These are phyloP conservation scores for Amaranthus tricolor DNA, from an alignment of 179 eudicot genomes.

Conservation along the genomic window DNA sequence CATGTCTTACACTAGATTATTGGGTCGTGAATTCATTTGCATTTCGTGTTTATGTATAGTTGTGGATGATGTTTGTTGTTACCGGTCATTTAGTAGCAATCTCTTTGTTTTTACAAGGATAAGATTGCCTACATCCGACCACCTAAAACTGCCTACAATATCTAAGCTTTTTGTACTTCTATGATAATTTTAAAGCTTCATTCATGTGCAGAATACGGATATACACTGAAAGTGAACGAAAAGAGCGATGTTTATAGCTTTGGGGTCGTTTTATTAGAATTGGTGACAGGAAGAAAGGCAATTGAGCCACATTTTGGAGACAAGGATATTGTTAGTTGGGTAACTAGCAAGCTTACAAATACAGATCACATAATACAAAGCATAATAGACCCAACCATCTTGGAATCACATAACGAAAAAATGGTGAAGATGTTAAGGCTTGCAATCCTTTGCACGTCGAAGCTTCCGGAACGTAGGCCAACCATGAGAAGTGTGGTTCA, in stretches of 20 bases:
- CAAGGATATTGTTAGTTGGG: slow-evolving; percentile 73
- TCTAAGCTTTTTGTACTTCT: too few relatives aligned
- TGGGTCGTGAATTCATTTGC: too few relatives aligned
- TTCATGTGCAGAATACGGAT: slow-evolving; percentile 64
- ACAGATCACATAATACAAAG: slow-evolving; percentile 45
- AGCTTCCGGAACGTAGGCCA: slow-evolving; percentile 61
- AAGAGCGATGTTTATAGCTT: slow-evolving; percentile 91
- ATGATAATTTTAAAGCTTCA: not conserved
- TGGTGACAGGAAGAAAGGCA: slow-evolving; percentile 78
- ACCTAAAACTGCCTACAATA: too few relatives aligned
- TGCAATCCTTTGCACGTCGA: slow-evolving; percentile 64
- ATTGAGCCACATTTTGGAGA: slow-evolving; percentile 73
- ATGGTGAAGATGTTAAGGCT: slow-evolving; percentile 62
- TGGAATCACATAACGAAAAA: slow-evolving; percentile 44
- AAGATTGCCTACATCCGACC: too few relatives aligned
- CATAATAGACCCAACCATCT: slow-evolving; percentile 51
- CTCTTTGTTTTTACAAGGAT: too few relatives aligned
- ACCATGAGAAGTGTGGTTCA: slow-evolving; percentile 76
- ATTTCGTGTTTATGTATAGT: too few relatives aligned
- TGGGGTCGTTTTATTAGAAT: slow-evolving; percentile 88
- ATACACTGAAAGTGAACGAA: slow-evolving; percentile 74
- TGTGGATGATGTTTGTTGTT: too few relatives aligned
- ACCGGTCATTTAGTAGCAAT: too few relatives aligned
- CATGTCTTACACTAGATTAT: too few relatives aligned
- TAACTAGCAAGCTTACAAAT: slow-evolving; percentile 52